phyloP scores from a whole-genome alignment of 2,329 filamentous ascomycete genomes.

The Xylaria sp. region DNA sequence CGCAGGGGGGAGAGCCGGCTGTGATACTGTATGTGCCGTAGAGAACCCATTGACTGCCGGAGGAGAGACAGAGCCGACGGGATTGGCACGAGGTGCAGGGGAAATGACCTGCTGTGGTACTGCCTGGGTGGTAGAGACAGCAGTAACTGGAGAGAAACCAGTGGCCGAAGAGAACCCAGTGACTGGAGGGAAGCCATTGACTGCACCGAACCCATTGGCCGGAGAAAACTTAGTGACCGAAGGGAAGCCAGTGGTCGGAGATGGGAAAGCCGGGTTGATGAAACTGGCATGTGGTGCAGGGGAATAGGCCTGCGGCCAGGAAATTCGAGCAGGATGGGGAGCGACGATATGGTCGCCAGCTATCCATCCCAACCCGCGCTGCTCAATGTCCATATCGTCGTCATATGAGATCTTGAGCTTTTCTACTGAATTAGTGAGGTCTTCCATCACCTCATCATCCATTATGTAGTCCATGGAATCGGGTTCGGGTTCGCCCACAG shows the following conservation, averaged over 20 bases:
- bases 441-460: not conserved
- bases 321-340: not conserved
- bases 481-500: too few species aligned
- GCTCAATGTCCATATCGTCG: not conserved
- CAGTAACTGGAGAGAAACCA: too few species aligned
- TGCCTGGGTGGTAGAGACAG: too few species aligned
- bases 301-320: not conserved
- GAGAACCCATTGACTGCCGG: not conserved
- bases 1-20: too few species aligned
- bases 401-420: not conserved
- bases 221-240: too few species aligned
- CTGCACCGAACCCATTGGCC: too few species aligned
- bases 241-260: not conserved
- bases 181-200: too few species aligned
- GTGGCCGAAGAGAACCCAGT: too few species aligned
- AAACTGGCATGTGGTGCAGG: not conserved
- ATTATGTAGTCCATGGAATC: too few species aligned
- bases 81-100: not conserved
- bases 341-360: not conserved
- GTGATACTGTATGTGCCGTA: too few species aligned
- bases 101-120: not conserved
- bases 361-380: conserved; percentile 5
- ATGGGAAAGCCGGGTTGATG: not conserved
- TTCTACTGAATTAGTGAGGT: not conserved
- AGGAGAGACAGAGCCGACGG: not conserved